Evolutionary conservation across 179 eudicot species (phyloP).

Genomic region (Sideroxylon spinosum): DNA sequence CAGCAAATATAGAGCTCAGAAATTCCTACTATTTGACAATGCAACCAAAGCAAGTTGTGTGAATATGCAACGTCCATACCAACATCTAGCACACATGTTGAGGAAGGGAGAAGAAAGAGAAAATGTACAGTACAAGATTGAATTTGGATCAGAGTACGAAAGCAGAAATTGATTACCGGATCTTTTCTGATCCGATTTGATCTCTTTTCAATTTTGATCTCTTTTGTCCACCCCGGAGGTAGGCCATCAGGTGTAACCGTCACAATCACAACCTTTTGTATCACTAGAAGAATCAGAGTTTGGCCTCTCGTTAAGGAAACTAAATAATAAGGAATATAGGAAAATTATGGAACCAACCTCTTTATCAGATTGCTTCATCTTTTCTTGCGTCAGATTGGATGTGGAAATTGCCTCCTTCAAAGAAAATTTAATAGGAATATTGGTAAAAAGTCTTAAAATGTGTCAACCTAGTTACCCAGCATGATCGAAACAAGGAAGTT

Average conservation of each 20-base stretch:
- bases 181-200: slow-evolving; percentile 38
- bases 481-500: neutral
- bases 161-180: slow-evolving; percentile 40
- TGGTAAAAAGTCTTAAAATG: neutral
- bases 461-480: neutral
- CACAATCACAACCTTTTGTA: slow-evolving; percentile 43
- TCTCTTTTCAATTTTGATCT: slow-evolving; percentile 37
- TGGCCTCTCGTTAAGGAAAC: neutral
- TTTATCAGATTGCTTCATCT: neutral
- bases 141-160: neutral
- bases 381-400: slow-evolving; percentile 23
- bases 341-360: slow-evolving; percentile 9
- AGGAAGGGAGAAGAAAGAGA: neutral
- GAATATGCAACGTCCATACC: neutral
- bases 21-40: neutral
- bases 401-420: slow-evolving; percentile 18
- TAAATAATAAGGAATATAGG: neutral
- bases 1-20: neutral
- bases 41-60: neutral
- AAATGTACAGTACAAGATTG: neutral
- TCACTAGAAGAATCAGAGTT: slow-evolving; percentile 21
- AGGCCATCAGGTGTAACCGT: slow-evolving; percentile 42
- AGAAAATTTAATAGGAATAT: no score
- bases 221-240: slow-evolving; percentile 86
- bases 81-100: neutral